Base-by-base conservation (phyloP, 2,329 filamentous ascomycete genomes). In the Epichloe sp. region DNA sequence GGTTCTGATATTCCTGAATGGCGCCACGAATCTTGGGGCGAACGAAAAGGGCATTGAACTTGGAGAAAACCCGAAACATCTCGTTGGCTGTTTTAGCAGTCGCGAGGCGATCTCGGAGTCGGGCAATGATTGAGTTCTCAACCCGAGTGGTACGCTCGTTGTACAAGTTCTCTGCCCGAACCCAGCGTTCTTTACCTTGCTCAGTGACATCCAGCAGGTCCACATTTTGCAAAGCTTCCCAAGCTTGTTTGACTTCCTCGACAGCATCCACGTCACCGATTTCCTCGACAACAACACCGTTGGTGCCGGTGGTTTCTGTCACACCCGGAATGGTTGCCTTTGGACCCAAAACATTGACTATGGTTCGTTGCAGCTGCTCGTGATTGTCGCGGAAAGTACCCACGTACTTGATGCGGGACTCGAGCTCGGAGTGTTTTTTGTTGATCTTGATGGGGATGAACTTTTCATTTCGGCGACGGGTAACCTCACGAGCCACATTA, bases 51-150 rank as follows among this genome's bases (percentile, higher is more conserved):
- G 93, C 93, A 65, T 99, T 99, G 78, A 99, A 99, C 65, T 97
- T 97, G 49, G 93, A 97, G 67, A 98, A 98, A 55, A 99, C 93
- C 50, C 94, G 86, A 68, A 99, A 99, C 93, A 98, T 99, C 69
- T 98, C 94, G 64, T 95, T 97, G 41, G 93, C 93, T 55, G 89
- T 95, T 75, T 95, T 96, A 12, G 93, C 91, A 6, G 89, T 95
- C 14, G 90, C 93, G 51, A 98, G 77, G 53, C 93, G 86, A 68
- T 98, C 93, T 61, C 93, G 80, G 35, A 98, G 76, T 50, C 89
- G 80, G 36, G 93, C 89, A 65, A 99, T 99, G 67, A 99, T 98
- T 3, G 93, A 96, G 69, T 98, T 98, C 66, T 99, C 93, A 4
- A 99, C 93, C 54, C 93, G 82, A 17, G 93, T 91, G 10, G 94